These are phyloP conservation scores for Pyricularia grisea DNA, from an alignment of 2,329 filamentous ascomycete genomes.

Conservation along the genomic window DNA sequence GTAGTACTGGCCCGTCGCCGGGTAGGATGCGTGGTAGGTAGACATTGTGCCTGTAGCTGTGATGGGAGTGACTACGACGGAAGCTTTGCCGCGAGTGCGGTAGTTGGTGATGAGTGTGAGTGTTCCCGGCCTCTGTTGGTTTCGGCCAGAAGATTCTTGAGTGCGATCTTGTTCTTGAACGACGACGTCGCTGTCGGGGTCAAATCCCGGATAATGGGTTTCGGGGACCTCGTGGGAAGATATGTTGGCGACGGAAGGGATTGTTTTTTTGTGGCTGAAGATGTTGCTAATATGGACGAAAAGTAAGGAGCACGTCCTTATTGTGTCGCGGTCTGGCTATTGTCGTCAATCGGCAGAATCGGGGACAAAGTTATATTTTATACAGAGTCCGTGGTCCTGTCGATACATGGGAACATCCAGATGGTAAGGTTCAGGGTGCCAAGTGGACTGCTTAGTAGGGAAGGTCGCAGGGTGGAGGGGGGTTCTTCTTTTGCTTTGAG, in stretches of 20 bases:
- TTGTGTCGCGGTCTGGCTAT: conserved; percentile 9
- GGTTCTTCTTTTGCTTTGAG: not conserved
- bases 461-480: not conserved
- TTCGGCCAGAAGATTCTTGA: not conserved
- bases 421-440: not conserved
- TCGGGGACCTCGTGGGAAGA: not conserved
- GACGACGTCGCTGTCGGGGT: not conserved
- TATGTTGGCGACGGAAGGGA: not conserved
- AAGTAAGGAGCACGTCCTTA: conserved; percentile 9
- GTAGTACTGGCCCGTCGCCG: conserved; percentile 1
- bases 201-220: not conserved
- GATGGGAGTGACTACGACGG: not conserved
- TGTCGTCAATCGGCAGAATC: conserved; percentile 24
- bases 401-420: conserved; percentile 19
- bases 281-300: not conserved
- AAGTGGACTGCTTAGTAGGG: not conserved
- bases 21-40: not conserved
- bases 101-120: not conserved
- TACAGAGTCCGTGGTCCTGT: conserved; percentile 10
- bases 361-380: conserved; percentile 18
- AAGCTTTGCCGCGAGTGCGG: not conserved
- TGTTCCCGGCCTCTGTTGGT: not conserved
- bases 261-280: not conserved
- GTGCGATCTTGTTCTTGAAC: not conserved
- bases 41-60: not conserved